Base-by-base conservation (phyloP, 2,329 filamentous ascomycete genomes). In the Lizonia empirigonia region DNA sequence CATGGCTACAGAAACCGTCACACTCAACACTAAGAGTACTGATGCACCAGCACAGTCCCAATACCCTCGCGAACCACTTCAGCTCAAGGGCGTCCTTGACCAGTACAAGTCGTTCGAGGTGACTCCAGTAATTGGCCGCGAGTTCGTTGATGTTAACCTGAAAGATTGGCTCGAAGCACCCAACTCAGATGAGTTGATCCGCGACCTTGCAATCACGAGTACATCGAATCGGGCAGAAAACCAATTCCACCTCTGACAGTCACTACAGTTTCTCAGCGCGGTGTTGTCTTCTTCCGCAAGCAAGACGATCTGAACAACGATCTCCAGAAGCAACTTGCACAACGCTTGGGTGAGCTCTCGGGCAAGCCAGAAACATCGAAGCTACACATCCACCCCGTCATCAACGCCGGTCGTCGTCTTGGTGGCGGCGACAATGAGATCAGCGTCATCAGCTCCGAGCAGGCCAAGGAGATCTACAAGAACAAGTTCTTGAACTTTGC, bases 131-230 rank as follows among this genome's bases (percentile, higher is more conserved):
- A 86, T 88, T 50, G 85, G 85, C 10, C 78, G 78, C 2, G 85
- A 88, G 61, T 88, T 80, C 52, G 74, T 78, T 30, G 78, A 79
- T 30, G 69, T 81, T 20, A 81, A 85, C 53, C 72, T 88, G 1
- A 80, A 80, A 6, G 84, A 90, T 18, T 85, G 89, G 48, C 76
- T 90, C 8, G 74, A 83, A 24, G 81, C 82, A 0, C 77, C 82
- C 0, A 86, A 88, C 62, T 79, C 84, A 0, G 85, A 89, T 46
- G 83, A 85, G 30, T 70, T 88, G 18, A 64, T 89, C 15, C 78
- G 83, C 0, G 87, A 90, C 57, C 75, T 90, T 0, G 87, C 85
- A 7, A 70, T 73, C 41, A 72, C 66, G 3, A 68, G 70, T 69
- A 59, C 34, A 58, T 50, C 6, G 12, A 23, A 5, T 15, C 13